phyloP scores from a whole-genome alignment of 2,329 filamentous ascomycete genomes.

The Colletotrichum camelliae region DNA sequence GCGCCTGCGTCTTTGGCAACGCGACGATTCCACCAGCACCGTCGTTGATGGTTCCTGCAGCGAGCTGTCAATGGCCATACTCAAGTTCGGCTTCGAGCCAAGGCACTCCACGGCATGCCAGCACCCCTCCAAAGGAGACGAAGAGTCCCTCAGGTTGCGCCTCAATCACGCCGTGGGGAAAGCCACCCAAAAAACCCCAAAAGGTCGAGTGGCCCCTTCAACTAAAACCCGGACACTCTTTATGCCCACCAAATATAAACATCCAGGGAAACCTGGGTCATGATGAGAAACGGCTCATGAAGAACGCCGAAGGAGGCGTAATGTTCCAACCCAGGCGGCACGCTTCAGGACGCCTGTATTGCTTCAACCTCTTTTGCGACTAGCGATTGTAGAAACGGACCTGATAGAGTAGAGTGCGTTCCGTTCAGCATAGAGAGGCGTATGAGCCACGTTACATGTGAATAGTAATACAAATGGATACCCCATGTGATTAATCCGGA shows the following conservation, averaged over 20 bases:
- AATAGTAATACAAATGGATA: neutral
- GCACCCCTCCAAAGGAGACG: neutral
- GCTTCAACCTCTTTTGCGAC: neutral
- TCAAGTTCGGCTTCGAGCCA: neutral
- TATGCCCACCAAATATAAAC: neutral
- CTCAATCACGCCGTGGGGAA: neutral
- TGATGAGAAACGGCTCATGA: neutral
- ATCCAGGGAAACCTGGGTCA: neutral
- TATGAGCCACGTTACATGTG: neutral
- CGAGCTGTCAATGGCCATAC: neutral
- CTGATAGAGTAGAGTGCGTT: neutral
- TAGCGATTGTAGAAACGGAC: neutral
- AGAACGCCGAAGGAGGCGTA: neutral
- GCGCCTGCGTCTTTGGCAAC: neutral
- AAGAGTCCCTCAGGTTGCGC: neutral
- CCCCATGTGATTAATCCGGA: neutral
- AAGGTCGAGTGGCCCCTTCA: neutral
- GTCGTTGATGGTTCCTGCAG: neutral
- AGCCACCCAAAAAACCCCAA: accelerated
- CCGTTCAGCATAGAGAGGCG: neutral
- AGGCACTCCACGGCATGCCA: neutral
- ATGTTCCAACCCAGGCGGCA: neutral
- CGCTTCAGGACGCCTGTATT: neutral
- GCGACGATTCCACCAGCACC: neutral
- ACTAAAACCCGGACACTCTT: neutral